phyloP scores from a whole-genome alignment of 176 grass and related monocot genomes.

The Musa beccarii region DNA sequence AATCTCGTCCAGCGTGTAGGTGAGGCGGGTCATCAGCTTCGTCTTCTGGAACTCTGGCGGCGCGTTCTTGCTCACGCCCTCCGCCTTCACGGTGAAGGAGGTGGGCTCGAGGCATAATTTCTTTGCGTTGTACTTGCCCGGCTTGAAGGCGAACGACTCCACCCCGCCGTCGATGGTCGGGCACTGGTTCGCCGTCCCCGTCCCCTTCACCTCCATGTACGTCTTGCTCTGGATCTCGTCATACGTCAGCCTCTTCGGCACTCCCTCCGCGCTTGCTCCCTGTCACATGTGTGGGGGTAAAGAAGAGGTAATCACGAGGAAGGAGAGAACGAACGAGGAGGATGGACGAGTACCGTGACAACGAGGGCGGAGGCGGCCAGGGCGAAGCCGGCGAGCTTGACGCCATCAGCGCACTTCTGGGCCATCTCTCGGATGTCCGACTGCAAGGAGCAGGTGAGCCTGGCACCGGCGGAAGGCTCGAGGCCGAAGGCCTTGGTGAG shows the following conservation, averaged over 20 bases:
- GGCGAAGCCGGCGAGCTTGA: not conserved
- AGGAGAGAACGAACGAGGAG: not conserved
- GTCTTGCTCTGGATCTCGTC: not conserved
- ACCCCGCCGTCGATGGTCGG: not conserved
- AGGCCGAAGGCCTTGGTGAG: not conserved
- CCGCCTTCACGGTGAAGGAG: not conserved
- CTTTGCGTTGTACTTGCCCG: not conserved
- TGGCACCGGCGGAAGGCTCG: not conserved
- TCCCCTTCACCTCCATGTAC: constrained; percentile 2
- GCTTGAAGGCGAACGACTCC: not conserved
- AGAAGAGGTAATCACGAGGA: not conserved
- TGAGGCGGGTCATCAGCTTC: not conserved
- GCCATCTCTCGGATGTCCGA: not conserved
- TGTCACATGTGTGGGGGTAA: not conserved
- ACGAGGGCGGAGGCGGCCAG: not conserved
- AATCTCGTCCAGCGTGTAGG: not conserved
- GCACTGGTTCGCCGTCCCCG: not conserved
- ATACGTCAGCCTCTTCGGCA: constrained; percentile 1
- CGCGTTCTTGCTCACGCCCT: not conserved
- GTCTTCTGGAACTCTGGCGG: constrained; percentile 1
- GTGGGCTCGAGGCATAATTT: not conserved
- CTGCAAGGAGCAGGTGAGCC: not conserved
- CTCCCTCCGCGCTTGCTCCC: not conserved
- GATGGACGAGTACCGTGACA: not conserved
- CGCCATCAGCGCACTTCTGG: not conserved